A percentile compares a stretch with the other conserved stretches of the same genome.
Evolutionary conservation across 2,329 filamentous ascomycete species (phyloP).

Genomic region (Pseudocercospora eumusae): DNA sequence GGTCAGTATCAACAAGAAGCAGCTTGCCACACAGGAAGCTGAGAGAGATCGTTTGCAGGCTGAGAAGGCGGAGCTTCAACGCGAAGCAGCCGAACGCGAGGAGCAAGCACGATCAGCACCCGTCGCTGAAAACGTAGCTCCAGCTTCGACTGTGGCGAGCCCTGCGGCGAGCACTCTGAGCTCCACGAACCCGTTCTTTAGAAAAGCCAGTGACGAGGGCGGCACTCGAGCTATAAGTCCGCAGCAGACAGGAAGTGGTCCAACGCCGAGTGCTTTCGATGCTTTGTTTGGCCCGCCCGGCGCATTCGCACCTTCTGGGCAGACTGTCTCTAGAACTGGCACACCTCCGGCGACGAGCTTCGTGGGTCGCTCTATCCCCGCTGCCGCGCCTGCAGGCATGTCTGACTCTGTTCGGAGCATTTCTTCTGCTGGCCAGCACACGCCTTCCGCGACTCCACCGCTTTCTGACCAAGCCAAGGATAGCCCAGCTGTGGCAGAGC

Average conservation of each 20-base stretch:
- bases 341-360: constrained; percentile 40
- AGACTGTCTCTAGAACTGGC: constrained; percentile 31
- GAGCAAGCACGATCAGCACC: constrained; percentile 26
- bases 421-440: constrained; percentile 45
- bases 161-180: constrained; percentile 33
- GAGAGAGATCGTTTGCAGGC: constrained; percentile 84
- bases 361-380: constrained; percentile 27
- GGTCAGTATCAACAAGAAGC: constrained; percentile 98
- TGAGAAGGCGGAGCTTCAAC: constrained; percentile 74
- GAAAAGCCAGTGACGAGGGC: constrained; percentile 50
- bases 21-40: constrained; percentile 82
- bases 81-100: constrained; percentile 39
- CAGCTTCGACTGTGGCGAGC: constrained; percentile 27
- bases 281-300: constrained; percentile 45
- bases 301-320: constrained; percentile 42
- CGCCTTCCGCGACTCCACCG: constrained; percentile 65
- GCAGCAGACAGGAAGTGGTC: constrained; percentile 28
- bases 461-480: constrained; percentile 52
- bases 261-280: constrained; percentile 42
- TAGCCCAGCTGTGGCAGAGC: constrained; percentile 58
- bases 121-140: constrained; percentile 19
- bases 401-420: constrained; percentile 35
- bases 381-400: constrained; percentile 27
- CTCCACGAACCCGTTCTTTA: constrained; percentile 94
- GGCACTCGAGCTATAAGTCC: constrained; percentile 31